These are phyloP conservation scores for Sporothrix mexicana DNA, from an alignment of 2,329 filamentous ascomycete species.

Conservation along the genomic window DNA sequence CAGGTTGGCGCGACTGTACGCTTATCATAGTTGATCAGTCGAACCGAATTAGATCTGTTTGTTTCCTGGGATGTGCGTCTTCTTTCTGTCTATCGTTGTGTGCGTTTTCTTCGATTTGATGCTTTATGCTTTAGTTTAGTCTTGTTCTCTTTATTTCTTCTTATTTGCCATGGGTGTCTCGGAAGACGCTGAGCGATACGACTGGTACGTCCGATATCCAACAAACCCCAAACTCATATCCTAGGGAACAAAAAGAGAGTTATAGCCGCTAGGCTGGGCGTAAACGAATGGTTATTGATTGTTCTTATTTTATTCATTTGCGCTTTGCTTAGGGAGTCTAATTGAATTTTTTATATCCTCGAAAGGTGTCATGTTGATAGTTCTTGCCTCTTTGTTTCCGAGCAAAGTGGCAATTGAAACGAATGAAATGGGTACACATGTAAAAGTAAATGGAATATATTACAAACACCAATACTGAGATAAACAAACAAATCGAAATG, in stretches of 20 bases:
- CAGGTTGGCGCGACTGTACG: not conserved
- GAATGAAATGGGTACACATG: no score
- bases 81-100: no score
- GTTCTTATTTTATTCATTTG: not conserved
- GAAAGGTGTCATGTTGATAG: no score
- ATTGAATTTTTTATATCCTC: not conserved
- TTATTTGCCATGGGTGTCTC: not conserved
- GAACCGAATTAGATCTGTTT: not conserved
- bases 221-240: not conserved
- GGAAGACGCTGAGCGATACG: not conserved
- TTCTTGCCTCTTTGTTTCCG: no score
- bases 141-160: not conserved
- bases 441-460: not conserved
- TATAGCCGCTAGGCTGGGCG: conserved; percentile 30
- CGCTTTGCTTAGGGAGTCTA: not conserved
- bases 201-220: no score
- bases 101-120: no score
- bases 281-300: not conserved
- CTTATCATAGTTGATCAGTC: not conserved
- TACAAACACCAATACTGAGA: no score
- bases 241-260: conserved; percentile 4
- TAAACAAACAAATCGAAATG: no score
- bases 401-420: no score
- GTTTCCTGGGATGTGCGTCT: no score
- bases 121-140: not conserved